phyloP scores from a whole-genome alignment of 768 basidiomycete genomes.

The Galerina marginata region DNA sequence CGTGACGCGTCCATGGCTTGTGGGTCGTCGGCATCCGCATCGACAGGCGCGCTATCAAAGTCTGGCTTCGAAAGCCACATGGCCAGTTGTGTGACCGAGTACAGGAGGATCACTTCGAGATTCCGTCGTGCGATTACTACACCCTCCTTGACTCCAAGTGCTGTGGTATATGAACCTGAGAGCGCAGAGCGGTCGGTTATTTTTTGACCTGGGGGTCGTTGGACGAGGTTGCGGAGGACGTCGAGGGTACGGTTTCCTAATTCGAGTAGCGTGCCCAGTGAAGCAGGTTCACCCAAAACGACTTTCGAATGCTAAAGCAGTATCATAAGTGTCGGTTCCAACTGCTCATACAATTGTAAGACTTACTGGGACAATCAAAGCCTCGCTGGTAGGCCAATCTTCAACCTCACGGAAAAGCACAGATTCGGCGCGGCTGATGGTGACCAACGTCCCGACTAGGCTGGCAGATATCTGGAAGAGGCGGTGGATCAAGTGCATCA shows the following conservation, averaged over 20 bases:
- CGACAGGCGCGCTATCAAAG: conserved; percentile 49
- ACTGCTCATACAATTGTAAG: not conserved
- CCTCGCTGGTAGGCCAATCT: conserved; percentile 74
- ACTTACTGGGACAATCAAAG: conserved; percentile 76
- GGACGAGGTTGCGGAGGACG: conserved; percentile 68
- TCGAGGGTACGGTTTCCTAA: conserved; percentile 80
- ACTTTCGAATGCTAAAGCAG: conserved; percentile 78
- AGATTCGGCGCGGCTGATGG: conserved; percentile 70
- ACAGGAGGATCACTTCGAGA: conserved; percentile 71
- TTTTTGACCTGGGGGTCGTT: conserved; percentile 62
- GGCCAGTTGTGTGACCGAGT: conserved; percentile 77
- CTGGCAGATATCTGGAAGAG: conserved; percentile 75
- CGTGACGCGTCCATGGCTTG: conserved; percentile 37
- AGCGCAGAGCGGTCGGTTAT: conserved; percentile 41
- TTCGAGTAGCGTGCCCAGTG: conserved; percentile 87
- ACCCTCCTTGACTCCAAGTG: conserved; percentile 62
- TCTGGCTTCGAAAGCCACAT: conserved; percentile 82
- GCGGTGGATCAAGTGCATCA: conserved; percentile 72
- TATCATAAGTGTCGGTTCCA: not conserved
- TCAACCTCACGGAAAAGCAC: conserved; percentile 68
- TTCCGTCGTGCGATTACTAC: conserved; percentile 61
- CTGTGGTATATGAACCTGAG: conserved; percentile 31
- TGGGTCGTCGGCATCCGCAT: conserved; percentile 52
- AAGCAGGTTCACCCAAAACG: conserved; percentile 80
- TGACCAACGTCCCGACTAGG: conserved; percentile 70